phyloP scores from a whole-genome alignment of 306 rosid species.

The Morella rubra region DNA sequence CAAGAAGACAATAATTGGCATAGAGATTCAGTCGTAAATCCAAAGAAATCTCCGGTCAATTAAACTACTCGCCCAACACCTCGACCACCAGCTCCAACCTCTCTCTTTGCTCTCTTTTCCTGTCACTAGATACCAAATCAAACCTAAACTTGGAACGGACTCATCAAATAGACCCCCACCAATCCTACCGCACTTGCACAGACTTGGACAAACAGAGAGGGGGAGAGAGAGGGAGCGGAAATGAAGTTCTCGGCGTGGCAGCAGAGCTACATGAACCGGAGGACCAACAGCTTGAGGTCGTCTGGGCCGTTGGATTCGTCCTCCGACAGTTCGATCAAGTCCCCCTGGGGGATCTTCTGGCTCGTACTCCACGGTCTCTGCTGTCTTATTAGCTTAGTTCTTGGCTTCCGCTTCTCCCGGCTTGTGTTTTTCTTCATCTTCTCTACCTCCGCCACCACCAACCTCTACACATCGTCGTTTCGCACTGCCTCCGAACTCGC shows the following conservation, averaged over 20 bases:
- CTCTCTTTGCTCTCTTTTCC: constrained; percentile 9
- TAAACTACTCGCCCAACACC: constrained; percentile 20
- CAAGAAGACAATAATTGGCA: background rate
- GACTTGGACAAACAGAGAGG: constrained; percentile 3
- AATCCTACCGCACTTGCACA: background rate
- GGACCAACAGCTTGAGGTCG: constrained; percentile 76
- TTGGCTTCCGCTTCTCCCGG: constrained; percentile 94
- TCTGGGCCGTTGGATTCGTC: constrained; percentile 64
- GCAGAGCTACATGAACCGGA: constrained; percentile 77
- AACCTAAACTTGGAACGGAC: constrained; percentile 19
- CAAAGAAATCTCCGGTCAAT: constrained; percentile 54
- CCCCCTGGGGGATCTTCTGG: constrained; percentile 86
- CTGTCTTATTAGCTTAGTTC: constrained; percentile 85
- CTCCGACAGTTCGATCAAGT: constrained; percentile 58
- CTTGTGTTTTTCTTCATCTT: constrained; percentile 90
- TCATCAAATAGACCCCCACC: constrained; percentile 7
- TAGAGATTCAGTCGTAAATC: constrained; percentile 41
- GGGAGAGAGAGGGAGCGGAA: constrained; percentile 15
- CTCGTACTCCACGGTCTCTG: constrained; percentile 83
- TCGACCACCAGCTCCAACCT: constrained; percentile 18
- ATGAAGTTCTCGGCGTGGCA: constrained; percentile 95
- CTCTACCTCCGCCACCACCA: constrained; percentile 60
- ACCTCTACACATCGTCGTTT: constrained; percentile 65
- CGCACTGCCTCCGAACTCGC: constrained; percentile 53
- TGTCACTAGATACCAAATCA: constrained; percentile 23